Evolutionary conservation across 1,284 basidiomycete species (phyloP), one percentile per base, ranked within the genome.

Genomic region (Marasmius sp.): DNA sequence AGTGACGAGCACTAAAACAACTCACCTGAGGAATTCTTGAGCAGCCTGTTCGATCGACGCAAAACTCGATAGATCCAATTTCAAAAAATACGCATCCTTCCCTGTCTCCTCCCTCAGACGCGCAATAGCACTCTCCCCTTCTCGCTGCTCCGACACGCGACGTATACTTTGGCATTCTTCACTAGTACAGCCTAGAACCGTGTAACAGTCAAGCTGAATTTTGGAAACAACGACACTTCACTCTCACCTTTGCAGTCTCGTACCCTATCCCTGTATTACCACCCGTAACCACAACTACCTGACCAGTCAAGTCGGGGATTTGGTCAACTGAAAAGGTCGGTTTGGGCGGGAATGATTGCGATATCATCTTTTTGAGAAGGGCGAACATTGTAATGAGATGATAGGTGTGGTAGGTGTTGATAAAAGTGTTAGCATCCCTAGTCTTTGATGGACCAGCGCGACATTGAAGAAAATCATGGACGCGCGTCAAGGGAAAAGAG

Each of bases 41-140:
- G 79, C 85, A 0, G 82, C 79, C 6, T 68, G 62, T 49, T 81
- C 80, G 18, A 90, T 74, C 0, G 78, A 76, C 6, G 68, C 70
- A 53, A 91, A 70, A 66, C 85, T 78, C 4, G 81, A 77, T 38
- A 91, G 72, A 66, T 91, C 86, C 14, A 89, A 70, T 61, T 78
- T 67, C 18, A 91, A 61, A 64, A 48, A 58, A 16, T 34, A 4
- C 1, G 57, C 57, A 11, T 58, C 57, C n/a, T 36, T 58, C 14
- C 57, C 57, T 6, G 57, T 58, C 18, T 47, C 47, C 50, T 48
- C 57, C 8, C 18, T 1, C 3, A 58, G 34, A 16, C 18, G 16
- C 36, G 6, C 33, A 12, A 58, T 58, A 18, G 57, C 57, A 12
- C 6, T 50, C 16, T 58, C 1, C 1, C 57, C 18, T 38, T 58